Evolutionary conservation across 1,284 basidiomycete genomes (phyloP).

Genomic region (Sporisorium graminicola): DNA sequence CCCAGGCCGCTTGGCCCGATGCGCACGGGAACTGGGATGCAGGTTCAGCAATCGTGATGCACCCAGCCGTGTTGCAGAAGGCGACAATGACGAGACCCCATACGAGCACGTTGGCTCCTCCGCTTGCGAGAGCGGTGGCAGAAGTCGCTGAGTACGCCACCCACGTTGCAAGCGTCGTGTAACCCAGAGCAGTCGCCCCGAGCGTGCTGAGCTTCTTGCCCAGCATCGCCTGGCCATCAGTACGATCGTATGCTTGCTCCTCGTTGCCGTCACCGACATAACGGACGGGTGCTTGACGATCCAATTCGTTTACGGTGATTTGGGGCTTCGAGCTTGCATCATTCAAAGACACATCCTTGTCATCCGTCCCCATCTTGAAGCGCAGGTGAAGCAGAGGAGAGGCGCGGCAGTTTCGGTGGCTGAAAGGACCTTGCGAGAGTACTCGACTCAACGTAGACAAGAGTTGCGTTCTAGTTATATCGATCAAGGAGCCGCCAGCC

Average conservation of each 20-base stretch:
- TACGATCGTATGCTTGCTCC: not conserved
- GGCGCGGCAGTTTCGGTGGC: too few species aligned
- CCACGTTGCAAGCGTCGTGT: conserved; percentile 33
- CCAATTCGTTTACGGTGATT: conserved; percentile 16
- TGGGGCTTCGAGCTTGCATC: not conserved
- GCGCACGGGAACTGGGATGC: too few species aligned
- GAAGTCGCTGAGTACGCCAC: conserved; percentile 26
- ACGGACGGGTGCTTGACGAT: conserved; percentile 8
- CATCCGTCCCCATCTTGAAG: conserved; percentile 12
- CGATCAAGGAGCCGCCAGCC: too few species aligned
- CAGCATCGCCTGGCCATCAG: conserved; percentile 4
- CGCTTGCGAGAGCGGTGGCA: conserved; percentile 27
- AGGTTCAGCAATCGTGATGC: too few species aligned
- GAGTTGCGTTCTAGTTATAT: too few species aligned
- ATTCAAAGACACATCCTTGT: conserved; percentile 8
- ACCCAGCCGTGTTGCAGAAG: too few species aligned
- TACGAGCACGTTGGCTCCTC: conserved; percentile 43
- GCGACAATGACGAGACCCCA: too few species aligned
- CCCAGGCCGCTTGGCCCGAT: too few species aligned
- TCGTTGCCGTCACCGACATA: conserved; percentile 12
- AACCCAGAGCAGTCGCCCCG: conserved; percentile 29
- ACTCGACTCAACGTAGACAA: too few species aligned
- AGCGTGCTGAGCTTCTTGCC: conserved; percentile 31
- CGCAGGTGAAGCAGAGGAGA: too few species aligned
- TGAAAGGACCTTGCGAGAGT: too few species aligned